Base-by-base conservation (phyloP, 768 basidiomycete genomes). In the Solioccasus polychromus region DNA sequence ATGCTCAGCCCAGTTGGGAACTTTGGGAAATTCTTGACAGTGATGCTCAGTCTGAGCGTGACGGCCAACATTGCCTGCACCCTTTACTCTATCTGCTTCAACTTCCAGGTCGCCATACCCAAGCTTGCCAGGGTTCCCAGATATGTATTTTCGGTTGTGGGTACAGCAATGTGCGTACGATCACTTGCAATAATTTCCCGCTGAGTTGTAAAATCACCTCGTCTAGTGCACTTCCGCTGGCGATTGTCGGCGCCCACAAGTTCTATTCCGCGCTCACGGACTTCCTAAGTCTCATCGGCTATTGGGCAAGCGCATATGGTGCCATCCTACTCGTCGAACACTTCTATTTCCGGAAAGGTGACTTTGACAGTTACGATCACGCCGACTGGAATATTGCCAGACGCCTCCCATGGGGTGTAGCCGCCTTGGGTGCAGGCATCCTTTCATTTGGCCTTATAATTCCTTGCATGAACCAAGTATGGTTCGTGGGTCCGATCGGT, bases 41-140 rank as follows among this genome's bases (percentile, higher is more conserved):
- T 86, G 22, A 59, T 92, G 44, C 72, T 92, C 51, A 80, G 83
- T n/a, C 66, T 93, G 24, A 83, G 82, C 47, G 80, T 90, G 11
- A 80, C 82, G 2, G 87, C 79, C 3, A 93, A 92, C 67, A 84
- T 89, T 35, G 86, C 88, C 1, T 79, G 83, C 3, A 85, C 88
- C 6, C 82, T 92, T 50, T 96, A 96, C 64, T 88, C 85, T 35
- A 77, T 85, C 46, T 79, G 82, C 51, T 73, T 92, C 47, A 83
- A 80, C 59, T 70, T 88, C 52, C 89, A 92, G 59, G 73, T 85
- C 1, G 73, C 83, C 54, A 61, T 85, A 5, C 86, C 88, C 0
- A 71, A 68, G 32, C 70, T 82, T 26, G 69, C 73, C 10, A 66
- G 59, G 47, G 72, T 88, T 7, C 88, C 87, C 1, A 73, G 86